phyloP scores from a whole-genome alignment of 768 basidiomycete species.

The Ephemerocybe angulata region DNA sequence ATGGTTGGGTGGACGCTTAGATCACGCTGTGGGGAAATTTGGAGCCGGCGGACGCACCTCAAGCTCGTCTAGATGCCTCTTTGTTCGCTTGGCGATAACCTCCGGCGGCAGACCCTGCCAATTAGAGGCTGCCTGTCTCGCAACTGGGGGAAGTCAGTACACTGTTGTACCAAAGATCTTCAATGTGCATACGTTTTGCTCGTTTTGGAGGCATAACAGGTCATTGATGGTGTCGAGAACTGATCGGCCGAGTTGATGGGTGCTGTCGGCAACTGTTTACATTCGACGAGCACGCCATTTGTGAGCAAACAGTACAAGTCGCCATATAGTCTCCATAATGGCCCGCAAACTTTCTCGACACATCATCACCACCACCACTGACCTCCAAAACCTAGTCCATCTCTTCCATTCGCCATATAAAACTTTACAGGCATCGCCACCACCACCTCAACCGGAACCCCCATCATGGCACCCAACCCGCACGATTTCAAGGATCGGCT shows the following conservation, averaged over 20 bases:
- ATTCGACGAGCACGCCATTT: conserved; percentile 7
- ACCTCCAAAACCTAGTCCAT: not conserved
- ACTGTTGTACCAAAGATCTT: conserved; percentile 2
- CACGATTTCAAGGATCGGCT: conserved; percentile 19
- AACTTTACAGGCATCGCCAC: not conserved
- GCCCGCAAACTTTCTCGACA: not conserved
- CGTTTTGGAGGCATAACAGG: conserved; percentile 44
- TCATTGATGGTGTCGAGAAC: conserved; percentile 11
- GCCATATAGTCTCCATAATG: not conserved
- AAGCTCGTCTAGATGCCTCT: conserved; percentile 78
- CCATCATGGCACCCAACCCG: conserved; percentile 19
- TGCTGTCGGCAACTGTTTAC: conserved; percentile 1
- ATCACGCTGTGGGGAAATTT: conserved; percentile 2
- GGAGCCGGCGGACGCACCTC: conserved; percentile 46
- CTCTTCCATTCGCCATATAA: not conserved
- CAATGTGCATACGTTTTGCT: conserved; percentile 40
- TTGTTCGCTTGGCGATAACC: conserved; percentile 70
- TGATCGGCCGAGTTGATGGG: conserved; percentile 1
- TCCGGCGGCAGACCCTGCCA: conserved; percentile 53
- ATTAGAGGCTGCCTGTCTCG: conserved; percentile 45
- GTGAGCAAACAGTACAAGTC: conserved; percentile 2
- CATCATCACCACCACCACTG: not conserved
- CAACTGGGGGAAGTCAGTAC: conserved; percentile 30
- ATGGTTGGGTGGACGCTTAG: conserved; percentile 9
- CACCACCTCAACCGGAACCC: not conserved